Evolutionary conservation across 164 flowering plant species (phyloP).

Genomic region (Cinnamomum micranthum): DNA sequence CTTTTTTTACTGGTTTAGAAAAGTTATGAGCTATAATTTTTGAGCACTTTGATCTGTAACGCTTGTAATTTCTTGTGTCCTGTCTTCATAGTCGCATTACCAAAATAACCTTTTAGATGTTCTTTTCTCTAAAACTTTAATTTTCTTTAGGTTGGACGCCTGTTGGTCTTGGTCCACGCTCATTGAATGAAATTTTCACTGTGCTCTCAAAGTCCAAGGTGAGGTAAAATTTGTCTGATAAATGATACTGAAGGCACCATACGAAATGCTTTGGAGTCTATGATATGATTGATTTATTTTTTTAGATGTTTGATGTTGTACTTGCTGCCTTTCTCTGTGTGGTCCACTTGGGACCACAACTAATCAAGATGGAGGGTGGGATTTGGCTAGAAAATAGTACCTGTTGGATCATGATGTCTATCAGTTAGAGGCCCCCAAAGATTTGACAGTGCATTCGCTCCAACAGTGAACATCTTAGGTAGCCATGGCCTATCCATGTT

Average conservation of each 20-base stretch:
- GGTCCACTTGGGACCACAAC: no score
- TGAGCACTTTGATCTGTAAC: neutral
- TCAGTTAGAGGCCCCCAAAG: no score
- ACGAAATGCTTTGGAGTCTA: neutral
- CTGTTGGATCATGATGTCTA: no score
- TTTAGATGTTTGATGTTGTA: no score
- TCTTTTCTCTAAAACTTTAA: neutral
- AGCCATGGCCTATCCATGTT: no score
- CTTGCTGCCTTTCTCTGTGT: no score
- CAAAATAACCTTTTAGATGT: neutral
- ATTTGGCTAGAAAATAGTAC: no score
- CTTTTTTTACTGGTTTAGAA: neutral
- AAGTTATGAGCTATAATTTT: neutral
- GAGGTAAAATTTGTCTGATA: constrained; percentile 4
- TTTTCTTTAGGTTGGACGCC: constrained; percentile 67
- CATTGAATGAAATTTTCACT: constrained; percentile 50
- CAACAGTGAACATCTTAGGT: no score
- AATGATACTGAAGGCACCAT: neutral
- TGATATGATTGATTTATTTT: neutral
- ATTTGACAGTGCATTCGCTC: no score
- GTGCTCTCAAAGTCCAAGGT: constrained; percentile 67
- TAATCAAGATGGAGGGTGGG: no score
- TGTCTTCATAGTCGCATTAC: neutral
- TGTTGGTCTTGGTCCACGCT: constrained; percentile 67
- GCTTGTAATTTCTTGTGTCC: neutral